A percentile compares a stretch with the other conserved stretches of the same genome.
Evolutionary conservation across 2,329 filamentous ascomycete species (phyloP).

Genomic region (Aciculosporium take): DNA sequence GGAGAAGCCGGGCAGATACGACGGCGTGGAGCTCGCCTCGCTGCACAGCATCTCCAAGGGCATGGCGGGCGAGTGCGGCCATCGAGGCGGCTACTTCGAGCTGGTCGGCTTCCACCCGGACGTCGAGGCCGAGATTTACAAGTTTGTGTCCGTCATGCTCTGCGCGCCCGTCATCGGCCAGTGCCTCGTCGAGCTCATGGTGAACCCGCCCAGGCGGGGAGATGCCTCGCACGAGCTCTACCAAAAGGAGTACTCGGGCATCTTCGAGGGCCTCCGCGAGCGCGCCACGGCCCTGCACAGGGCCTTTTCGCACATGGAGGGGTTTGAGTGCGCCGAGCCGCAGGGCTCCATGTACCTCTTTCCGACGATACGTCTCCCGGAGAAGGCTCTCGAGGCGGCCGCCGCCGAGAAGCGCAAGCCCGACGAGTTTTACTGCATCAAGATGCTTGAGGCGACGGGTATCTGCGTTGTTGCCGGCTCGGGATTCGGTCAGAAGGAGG

Average conservation of each 20-base stretch:
- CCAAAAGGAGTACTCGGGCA: conserved; percentile 68
- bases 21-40: conserved; percentile 75
- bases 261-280: conserved; percentile 62
- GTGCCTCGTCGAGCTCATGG: conserved; percentile 94
- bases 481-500: conserved; percentile 88
- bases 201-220: conserved; percentile 78
- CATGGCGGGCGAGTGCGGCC: conserved; percentile 97
- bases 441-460: conserved; percentile 81
- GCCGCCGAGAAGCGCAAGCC: conserved; percentile 55
- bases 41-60: conserved; percentile 93
- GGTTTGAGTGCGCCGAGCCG: conserved; percentile 76
- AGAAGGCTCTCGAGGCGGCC: conserved; percentile 65
- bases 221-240: conserved; percentile 78
- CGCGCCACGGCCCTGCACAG: conserved; percentile 77
- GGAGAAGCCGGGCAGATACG: conserved; percentile 60
- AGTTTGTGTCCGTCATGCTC: conserved; percentile 93
- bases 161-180: conserved; percentile 92
- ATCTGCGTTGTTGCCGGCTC: conserved; percentile 87
- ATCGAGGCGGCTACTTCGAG: conserved; percentile 96
- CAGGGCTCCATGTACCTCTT: conserved; percentile 99
- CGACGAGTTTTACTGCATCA: conserved; percentile 91
- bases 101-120: conserved; percentile 74
- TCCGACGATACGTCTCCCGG: conserved; percentile 73
- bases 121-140: conserved; percentile 92
- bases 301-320: conserved; percentile 90